These are phyloP conservation scores for Smittium culicis DNA, from an alignment of 371 early-diverging fungal genomes.

Conservation along the genomic window DNA sequence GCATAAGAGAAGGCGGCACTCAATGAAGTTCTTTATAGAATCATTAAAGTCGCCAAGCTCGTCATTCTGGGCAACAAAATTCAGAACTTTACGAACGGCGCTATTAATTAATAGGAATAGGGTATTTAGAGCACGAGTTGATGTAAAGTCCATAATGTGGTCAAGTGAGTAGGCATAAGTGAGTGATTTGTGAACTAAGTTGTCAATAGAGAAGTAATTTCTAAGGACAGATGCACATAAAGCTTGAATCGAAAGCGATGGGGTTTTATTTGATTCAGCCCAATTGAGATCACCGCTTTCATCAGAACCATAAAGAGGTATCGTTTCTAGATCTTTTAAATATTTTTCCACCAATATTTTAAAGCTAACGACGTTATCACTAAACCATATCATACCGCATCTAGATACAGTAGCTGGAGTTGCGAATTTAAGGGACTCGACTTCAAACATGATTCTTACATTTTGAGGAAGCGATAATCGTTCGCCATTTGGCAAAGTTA, in stretches of 20 bases:
- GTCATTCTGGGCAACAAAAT: slow-evolving; percentile 75
- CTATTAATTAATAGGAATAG: slow-evolving; percentile 85
- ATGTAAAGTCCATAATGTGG: slow-evolving; percentile 96
- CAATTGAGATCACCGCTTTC: slow-evolving; percentile 39
- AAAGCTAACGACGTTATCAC: slow-evolving; percentile 72
- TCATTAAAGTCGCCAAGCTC: slow-evolving; percentile 83
- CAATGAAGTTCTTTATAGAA: slow-evolving; percentile 59
- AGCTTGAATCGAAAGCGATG: slow-evolving; percentile 53
- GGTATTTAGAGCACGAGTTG: slow-evolving; percentile 67
- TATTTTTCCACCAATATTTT: slow-evolving; percentile 74
- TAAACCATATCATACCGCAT: slow-evolving; percentile 99
- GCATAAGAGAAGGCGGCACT: slow-evolving; percentile 64
- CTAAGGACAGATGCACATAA: slow-evolving; percentile 57
- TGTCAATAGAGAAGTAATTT: slow-evolving; percentile 53
- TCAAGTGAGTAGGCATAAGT: slow-evolving; percentile 52
- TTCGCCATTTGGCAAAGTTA: slow-evolving; percentile 98
- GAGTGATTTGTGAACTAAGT: slow-evolving; percentile 61
- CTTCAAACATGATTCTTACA: slow-evolving; percentile 98
- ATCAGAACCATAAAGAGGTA: slow-evolving; percentile 70
- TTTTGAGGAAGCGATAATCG: slow-evolving; percentile 88
- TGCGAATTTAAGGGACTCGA: slow-evolving; percentile 90
- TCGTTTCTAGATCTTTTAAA: slow-evolving; percentile 54
- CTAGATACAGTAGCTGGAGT: slow-evolving; percentile 98
- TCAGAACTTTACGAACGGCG: slow-evolving; percentile 66
- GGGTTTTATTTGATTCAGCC: slow-evolving; percentile 31